Percentiles rank a stretch among this genome's conserved stretches.
These are phyloP conservation scores for Coffea humblotiana DNA, from an alignment of 305 asterid species.

Conservation along the genomic window DNA sequence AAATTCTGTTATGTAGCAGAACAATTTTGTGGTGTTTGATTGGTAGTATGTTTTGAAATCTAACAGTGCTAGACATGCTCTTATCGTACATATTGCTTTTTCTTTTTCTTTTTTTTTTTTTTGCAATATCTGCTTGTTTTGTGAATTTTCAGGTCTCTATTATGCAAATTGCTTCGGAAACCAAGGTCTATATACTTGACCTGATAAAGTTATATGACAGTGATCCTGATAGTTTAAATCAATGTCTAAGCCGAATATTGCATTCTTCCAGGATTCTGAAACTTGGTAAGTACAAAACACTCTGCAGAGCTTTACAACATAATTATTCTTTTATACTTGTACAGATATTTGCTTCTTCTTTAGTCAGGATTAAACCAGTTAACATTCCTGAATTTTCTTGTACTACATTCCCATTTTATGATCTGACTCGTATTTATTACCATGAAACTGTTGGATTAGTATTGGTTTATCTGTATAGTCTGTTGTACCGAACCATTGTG, in stretches of 20 bases:
- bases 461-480: neutral
- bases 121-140: neutral
- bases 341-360: neutral
- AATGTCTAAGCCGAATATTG: slow-evolving; percentile 70
- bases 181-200: slow-evolving; percentile 81
- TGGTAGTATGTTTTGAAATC: neutral
- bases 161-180: slow-evolving; percentile 92
- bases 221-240: slow-evolving; percentile 62
- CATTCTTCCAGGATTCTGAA: slow-evolving; percentile 80
- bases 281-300: slow-evolving; percentile 62
- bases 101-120: neutral
- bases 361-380: neutral
- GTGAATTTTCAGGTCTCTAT: slow-evolving; percentile 76
- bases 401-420: neutral
- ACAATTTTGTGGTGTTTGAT: too few relatives aligned
- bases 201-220: slow-evolving; percentile 74
- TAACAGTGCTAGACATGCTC: neutral
- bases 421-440: neutral
- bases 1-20: neutral
- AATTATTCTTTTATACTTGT: neutral
- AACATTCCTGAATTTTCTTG: neutral
- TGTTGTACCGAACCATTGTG: neutral
- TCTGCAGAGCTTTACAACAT: neutral
- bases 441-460: neutral
- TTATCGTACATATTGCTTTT: neutral